phyloP scores from a whole-genome alignment of 306 rosid genomes.

The Prunus davidiana region DNA sequence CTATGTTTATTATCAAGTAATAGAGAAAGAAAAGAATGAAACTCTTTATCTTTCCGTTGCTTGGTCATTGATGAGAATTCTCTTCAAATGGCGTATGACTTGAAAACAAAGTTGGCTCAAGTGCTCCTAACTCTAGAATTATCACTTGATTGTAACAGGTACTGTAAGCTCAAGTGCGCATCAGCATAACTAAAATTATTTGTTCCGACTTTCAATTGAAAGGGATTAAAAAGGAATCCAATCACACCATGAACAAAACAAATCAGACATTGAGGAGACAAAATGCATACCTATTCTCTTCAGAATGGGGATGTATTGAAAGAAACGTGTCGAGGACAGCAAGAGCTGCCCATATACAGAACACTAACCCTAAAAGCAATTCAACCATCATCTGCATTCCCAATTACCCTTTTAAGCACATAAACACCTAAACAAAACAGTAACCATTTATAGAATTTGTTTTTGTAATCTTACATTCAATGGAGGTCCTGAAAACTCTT shows the following conservation, averaged over 20 bases:
- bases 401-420: slow-evolving; percentile 10
- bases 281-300: slow-evolving; percentile 65
- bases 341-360: slow-evolving; percentile 76
- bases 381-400: slow-evolving; percentile 56
- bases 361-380: slow-evolving; percentile 52
- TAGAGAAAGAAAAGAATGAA: not conserved
- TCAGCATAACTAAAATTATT: not conserved
- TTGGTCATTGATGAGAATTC: not conserved
- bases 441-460: not conserved
- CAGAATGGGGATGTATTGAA: slow-evolving; percentile 68
- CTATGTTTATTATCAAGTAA: not conserved
- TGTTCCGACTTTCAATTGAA: not conserved
- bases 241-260: not conserved
- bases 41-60: not conserved
- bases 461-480: slow-evolving; percentile 37
- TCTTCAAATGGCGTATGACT: not conserved
- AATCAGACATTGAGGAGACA: not conserved
- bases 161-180: not conserved
- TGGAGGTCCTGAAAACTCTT: slow-evolving; percentile 86
- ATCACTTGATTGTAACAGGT: not conserved
- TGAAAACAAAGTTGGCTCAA: not conserved
- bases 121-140: no score
- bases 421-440: slow-evolving; percentile 1
- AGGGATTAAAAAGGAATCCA: slow-evolving; percentile 8
- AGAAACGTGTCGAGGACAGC: slow-evolving; percentile 63